phyloP scores from a whole-genome alignment of 1,284 basidiomycete species.

The Ceraceosorus guamensis region DNA sequence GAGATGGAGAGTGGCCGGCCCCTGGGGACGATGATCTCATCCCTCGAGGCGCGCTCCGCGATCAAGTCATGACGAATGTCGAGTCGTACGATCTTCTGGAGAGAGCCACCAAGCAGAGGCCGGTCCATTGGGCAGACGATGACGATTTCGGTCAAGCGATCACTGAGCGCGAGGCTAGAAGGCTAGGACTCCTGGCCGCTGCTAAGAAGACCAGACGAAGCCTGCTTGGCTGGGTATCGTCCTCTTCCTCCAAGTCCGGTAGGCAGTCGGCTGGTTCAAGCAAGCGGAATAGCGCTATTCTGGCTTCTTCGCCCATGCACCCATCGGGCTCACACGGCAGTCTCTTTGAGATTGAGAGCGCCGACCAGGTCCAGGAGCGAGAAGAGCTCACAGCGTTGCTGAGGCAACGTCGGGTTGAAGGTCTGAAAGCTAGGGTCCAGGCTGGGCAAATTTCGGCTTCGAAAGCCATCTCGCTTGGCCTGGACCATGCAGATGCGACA shows the following conservation, averaged over 20 bases:
- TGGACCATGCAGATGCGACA: conserved; percentile 9
- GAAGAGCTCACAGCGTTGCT: conserved; percentile 19
- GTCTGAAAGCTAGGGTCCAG: conserved; percentile 17
- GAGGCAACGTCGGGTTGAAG: conserved; percentile 18
- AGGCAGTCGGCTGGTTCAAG: background rate
- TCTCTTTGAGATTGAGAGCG: conserved; percentile 27
- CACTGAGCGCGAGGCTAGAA: conserved; percentile 29
- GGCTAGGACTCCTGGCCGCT: conserved; percentile 21
- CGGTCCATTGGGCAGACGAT: conserved; percentile 40
- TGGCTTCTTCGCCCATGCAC: background rate
- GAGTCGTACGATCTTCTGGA: conserved; percentile 32
- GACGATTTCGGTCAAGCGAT: conserved; percentile 39
- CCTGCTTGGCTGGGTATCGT: conserved; percentile 5
- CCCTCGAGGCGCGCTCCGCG: conserved; percentile 21
- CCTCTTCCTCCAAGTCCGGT: background rate
- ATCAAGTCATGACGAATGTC: conserved; percentile 25
- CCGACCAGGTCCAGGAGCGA: conserved; percentile 21
- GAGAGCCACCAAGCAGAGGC: conserved; percentile 18
- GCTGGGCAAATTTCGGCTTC: background rate
- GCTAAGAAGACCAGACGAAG: background rate
- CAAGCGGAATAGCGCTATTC: background rate
- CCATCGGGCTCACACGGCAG: background rate
- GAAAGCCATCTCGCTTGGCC: conserved; percentile 6
- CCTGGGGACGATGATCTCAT: conserved; percentile 21
- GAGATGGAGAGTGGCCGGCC: conserved; percentile 18